These are phyloP conservation scores for Fusarium napiforme DNA, from an alignment of 2,329 filamentous ascomycete species.

Conservation along the genomic window DNA sequence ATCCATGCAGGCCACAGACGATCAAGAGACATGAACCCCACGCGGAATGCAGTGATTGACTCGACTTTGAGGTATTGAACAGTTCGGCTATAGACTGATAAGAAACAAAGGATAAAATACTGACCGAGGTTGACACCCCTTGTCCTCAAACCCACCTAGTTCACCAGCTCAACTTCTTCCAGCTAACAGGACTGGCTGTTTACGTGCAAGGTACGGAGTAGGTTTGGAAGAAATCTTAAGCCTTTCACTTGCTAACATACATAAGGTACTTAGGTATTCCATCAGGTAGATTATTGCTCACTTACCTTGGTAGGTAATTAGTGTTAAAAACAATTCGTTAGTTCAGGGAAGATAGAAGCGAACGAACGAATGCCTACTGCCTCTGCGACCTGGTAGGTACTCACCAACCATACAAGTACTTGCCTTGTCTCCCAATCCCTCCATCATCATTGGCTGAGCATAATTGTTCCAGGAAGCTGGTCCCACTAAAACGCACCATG, in stretches of 20 bases:
- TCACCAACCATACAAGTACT: not conserved
- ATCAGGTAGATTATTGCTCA: not conserved
- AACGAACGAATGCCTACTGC: not conserved
- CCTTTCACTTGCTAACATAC: not conserved
- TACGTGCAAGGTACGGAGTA: not conserved
- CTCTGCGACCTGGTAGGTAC: not conserved
- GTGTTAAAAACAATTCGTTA: not conserved
- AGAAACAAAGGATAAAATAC: not conserved
- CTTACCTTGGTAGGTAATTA: not conserved
- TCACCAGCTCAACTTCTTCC: not conserved
- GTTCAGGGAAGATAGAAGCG: not conserved
- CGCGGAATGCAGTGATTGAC: not conserved
- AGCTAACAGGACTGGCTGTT: not conserved
- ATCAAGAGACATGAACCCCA: not conserved
- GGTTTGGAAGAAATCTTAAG: not conserved
- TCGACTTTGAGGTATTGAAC: not conserved
- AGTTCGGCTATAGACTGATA: not conserved
- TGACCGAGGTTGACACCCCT: not conserved
- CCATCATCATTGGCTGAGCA: constrained; percentile 22
- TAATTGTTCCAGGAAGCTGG: not conserved
- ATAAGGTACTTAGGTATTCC: not conserved
- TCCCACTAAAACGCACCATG: constrained; percentile 10
- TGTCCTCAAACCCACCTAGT: not conserved
- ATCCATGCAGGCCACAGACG: not conserved
- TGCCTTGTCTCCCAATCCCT: constrained; percentile 8